Conservation (phyloP, 495 filamentous ascomycete genomes). For the Aspergillus affinis region DNA sequence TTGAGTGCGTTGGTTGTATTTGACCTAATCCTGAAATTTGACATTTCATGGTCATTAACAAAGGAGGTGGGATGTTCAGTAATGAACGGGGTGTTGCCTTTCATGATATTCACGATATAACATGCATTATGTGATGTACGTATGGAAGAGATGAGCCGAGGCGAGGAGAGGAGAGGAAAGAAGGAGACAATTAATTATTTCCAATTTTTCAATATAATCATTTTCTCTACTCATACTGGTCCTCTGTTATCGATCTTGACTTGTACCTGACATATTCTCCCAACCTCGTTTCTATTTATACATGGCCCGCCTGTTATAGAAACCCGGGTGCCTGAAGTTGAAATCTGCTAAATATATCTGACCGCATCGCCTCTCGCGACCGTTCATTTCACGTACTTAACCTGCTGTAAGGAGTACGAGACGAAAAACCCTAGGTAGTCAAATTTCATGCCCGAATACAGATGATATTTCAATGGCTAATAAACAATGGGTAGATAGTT, state of each 20-base stretch:
- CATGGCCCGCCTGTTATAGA: no score
- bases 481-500: not conserved
- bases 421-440: no score
- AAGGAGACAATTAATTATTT: not conserved
- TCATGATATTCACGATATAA: slow-evolving; percentile 3
- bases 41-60: not conserved
- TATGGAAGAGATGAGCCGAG: not conserved
- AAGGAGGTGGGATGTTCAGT: not conserved
- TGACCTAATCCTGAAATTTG: not conserved
- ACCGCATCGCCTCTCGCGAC: no score
- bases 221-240: not conserved
- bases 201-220: not conserved
- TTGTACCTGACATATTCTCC: no score
- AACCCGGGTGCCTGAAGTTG: no score
- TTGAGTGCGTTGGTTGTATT: no score
- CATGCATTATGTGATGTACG: slow-evolving; percentile 3
- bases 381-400: no score
- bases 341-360: no score
- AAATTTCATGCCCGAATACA: not conserved
- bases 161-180: not conserved
- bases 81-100: not conserved
- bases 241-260: not conserved
- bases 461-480: not conserved
- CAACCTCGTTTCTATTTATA: no score
- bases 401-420: no score